Base-by-base conservation (phyloP, 1,284 basidiomycete genomes). In the Fomitopsis palustris region DNA sequence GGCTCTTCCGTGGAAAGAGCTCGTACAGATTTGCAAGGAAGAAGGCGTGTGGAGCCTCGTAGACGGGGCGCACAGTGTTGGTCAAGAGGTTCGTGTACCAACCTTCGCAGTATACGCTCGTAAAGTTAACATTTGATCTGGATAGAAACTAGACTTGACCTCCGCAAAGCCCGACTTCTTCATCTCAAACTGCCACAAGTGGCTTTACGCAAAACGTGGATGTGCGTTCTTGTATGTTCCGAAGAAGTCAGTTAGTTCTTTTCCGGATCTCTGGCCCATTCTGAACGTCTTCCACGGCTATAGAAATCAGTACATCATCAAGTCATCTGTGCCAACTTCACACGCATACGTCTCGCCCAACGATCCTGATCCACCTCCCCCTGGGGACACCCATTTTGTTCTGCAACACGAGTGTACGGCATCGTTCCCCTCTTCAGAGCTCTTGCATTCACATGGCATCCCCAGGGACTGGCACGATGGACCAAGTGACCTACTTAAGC, bases 1-100 rank as follows among this genome's bases (percentile, higher is more conserved):
- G 3, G 68, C 78, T 0, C 75, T 93, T 33, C 95, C 95, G 0
- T 96, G 94, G 95, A 77, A 89, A 68, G 81, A 87, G 61, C 78
- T 96, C 69, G 85, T 89, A 0, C 71, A 78, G 21, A 76, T 92
- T n/a, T 89, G 87, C 68, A 81, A 80, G 64, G 82, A 90, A 63
- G 84, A 87, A 56, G 84, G 83, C 3, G 81, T 88, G 2, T 83
- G 85, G 72, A 88, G 82, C 56, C 72, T 95, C 17, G 73, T 97
- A 16, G 95, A 97, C 66, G 95, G 81, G 0, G 95, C 95, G 0
- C 95, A 96, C 70, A 86, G 87, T 3, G 86, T 95, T 51, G 93
- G 93, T 0, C 71, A 73, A 55, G 70, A 72, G 64, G 70, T 70
- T 14, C 5, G 21, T 12, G 41, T 23, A 12, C 38, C 17, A 41